Evolutionary conservation across 2,329 filamentous ascomycete species (phyloP).

Genomic region (Ascomycota sp.): DNA sequence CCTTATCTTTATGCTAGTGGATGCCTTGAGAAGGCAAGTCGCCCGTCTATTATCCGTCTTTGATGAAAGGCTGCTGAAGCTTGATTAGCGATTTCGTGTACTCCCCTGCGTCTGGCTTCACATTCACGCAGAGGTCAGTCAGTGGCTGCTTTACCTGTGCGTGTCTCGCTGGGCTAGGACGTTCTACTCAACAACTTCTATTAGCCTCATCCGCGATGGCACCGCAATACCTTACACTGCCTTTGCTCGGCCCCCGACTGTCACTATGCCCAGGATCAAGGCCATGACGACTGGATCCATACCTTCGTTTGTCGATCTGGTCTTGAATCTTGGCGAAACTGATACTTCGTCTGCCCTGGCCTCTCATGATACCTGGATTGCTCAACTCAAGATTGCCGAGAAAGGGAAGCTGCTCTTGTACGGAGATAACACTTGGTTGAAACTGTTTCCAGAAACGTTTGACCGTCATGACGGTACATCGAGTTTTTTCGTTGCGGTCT

Average conservation of each 20-base stretch:
- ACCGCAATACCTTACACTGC: constrained; percentile 83
- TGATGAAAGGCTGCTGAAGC: constrained; percentile 4
- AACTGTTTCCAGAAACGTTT: constrained; percentile 82
- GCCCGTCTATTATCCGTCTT: neutral
- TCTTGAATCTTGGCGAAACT: constrained; percentile 87
- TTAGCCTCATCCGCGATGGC: constrained; percentile 64
- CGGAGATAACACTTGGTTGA: constrained; percentile 95
- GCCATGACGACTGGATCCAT: constrained; percentile 94
- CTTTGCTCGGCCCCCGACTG: constrained; percentile 86
- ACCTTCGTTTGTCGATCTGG: constrained; percentile 93
- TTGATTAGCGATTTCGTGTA: constrained; percentile 73
- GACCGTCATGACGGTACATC: constrained; percentile 77
- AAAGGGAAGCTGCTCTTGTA: constrained; percentile 75
- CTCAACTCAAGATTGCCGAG: constrained; percentile 62
- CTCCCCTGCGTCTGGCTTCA: constrained; percentile 57
- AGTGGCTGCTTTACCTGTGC: constrained; percentile 3
- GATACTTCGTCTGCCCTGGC: constrained; percentile 79
- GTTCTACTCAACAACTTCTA: neutral
- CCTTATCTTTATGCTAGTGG: constrained; percentile 92
- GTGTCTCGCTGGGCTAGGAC: neutral
- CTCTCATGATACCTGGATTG: constrained; percentile 85
- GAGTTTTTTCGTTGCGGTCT: constrained; percentile 92
- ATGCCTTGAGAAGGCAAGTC: constrained; percentile 66
- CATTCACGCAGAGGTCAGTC: constrained; percentile 63
- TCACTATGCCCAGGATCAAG: constrained; percentile 96